Base-by-base conservation (phyloP, 257 asterid genomes). In the Nicotiana benthamiana region DNA sequence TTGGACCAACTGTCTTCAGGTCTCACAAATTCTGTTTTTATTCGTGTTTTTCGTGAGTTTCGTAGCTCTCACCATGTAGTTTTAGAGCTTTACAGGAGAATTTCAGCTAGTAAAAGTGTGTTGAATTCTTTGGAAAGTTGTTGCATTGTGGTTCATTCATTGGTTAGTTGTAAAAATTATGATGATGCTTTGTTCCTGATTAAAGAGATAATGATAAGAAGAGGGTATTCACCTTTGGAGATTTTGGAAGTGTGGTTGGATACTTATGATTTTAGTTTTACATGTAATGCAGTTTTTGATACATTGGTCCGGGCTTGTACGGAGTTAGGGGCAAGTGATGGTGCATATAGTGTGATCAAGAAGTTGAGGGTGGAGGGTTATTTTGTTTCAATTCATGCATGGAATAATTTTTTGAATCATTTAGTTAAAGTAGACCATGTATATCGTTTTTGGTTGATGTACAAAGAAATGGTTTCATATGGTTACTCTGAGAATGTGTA, bases 381-480 rank as follows among this genome's bases (percentile, higher is more conserved):
- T 86, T 48, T 67, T 76, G 87, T 93, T 52, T 92, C 97, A 0
- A 78, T 93, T 84, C 92, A 90, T 83, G 97, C 97, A 1, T 88
- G 94, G 97, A 93, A 94, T 88, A 90, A 94, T 82, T 91, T 86
- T 82, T 86, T 94, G 84, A 90, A 85, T 90, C 93, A 89, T 87
- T 87, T 94, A 4, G 70, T 91, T 86, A 89, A 90, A 89, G 79
- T 80, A 26, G 96, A 88, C 24, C 90, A 88, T 74, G 60, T 86
- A 52, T 80, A 83, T 64, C 79, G 83, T 78, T 94, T 93, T 86
- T 91, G 97, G 97, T 65, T n/a, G 59, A 79, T 79, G 32, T 89
- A 90, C 56, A 88, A 86, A 79, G 94, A 91, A 82, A 91, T 93
- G 93, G 81, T 91, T 75, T 91, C 90, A 3, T 76, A 80, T 60